Base-by-base conservation (phyloP, 2,329 filamentous ascomycete species). In the Cordyceps cateniannulata region DNA sequence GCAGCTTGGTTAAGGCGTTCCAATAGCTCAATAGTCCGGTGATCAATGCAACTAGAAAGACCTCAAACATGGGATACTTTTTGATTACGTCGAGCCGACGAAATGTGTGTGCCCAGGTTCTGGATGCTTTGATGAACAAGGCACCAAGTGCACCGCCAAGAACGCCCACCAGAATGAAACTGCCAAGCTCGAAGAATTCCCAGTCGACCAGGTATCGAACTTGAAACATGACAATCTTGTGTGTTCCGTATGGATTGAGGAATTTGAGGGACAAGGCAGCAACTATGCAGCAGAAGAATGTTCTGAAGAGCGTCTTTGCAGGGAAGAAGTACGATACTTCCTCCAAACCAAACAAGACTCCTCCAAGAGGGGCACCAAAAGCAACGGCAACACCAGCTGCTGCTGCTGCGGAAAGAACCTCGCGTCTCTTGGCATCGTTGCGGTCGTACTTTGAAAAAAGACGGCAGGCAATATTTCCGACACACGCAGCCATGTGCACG, bases 241-340 rank as follows among this genome's bases (percentile, higher is more conserved):
- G 87, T 0, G 93, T 98, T 32, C 93, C 93, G 68, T 98, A 99
- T 0, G 95, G 95, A 68, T 99, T 96, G 42, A 98, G 79, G 66
- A 97, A 97, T 69, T 97, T 97, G 66, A 99, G 79, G 1, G 93
- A 93, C 38, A 99, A 76, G 0, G 95, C 92, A 1, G 95, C 93
- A 35, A 89, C 88, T 67, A 98, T 98, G 74, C 93, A 98, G 78
- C 93, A 98, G 75, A 98, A 98, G 74, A 99, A 99, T 0, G 95
- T 98, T 58, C 95, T 82, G 77, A 99, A 99, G 9, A 99, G 82
- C 0, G 93, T 98, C 77, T 99, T 98, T 6, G 93, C 91, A 0
- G 95, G 93, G 72, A 98, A 98, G 74, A 97, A 98, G 73, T 97
- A 98, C 0, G 92, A 96, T 3, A 98, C 79, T 82, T 96, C 91